Conservation (phyloP, 1,284 basidiomycete genomes). For the Ceratobasidium sp. region DNA sequence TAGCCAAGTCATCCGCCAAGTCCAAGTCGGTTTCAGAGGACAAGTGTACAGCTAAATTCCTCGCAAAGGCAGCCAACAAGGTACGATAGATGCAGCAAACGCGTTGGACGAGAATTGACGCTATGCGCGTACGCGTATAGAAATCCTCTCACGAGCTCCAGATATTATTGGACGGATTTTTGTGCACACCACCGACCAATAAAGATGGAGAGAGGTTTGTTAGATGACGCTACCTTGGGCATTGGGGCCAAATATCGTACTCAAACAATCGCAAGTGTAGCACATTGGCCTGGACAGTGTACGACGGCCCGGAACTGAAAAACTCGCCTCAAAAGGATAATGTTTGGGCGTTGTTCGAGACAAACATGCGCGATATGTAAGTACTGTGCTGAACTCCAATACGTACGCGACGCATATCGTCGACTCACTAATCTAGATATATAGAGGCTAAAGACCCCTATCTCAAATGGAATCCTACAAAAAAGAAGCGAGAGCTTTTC, state of each 20-base stretch:
- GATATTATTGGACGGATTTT: not conserved
- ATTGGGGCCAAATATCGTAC: not conserved
- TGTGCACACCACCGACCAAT: slow-evolving; percentile 2
- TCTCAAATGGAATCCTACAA: slow-evolving; percentile 25
- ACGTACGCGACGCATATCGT: not conserved
- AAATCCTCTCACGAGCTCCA: slow-evolving; percentile 1
- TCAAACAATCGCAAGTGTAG: not conserved
- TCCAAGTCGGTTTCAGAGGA: not conserved
- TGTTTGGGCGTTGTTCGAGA: slow-evolving; percentile 37
- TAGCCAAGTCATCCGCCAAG: not conserved
- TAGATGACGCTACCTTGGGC: not conserved
- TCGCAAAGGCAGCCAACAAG: slow-evolving; percentile 28
- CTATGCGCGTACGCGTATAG: not conserved
- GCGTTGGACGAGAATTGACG: not conserved
- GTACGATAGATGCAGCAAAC: not conserved
- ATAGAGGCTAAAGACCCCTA: slow-evolving; percentile 31
- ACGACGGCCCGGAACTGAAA: slow-evolving; percentile 23
- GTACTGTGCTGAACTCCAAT: not conserved
- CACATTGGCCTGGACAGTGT: slow-evolving; percentile 22
- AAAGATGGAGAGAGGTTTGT: not conserved
- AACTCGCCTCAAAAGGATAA: slow-evolving; percentile 15
- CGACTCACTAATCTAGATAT: slow-evolving; percentile 6
- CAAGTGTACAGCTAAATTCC: not conserved
- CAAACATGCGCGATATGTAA: slow-evolving; percentile 43
- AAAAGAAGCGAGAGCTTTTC: slow-evolving; percentile 36